phyloP scores from a whole-genome alignment of 2,329 filamentous ascomycete genomes.

The Intubia oerlemansii region DNA sequence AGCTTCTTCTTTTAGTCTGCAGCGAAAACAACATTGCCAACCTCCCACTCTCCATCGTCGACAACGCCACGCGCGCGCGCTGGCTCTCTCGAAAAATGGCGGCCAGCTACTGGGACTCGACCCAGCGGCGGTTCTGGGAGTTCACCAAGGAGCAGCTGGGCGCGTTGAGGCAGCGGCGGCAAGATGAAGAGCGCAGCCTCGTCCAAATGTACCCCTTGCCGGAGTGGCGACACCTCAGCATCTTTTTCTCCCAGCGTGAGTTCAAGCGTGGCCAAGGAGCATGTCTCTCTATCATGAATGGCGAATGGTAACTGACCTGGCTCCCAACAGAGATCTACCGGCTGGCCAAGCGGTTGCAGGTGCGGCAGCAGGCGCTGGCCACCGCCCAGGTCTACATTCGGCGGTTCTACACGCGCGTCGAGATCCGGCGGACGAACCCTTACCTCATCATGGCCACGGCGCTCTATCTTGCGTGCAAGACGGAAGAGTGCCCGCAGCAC shows the following conservation, averaged over 20 bases:
- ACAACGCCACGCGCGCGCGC: no score
- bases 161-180: conserved; percentile 52
- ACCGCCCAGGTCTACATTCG: conserved; percentile 92
- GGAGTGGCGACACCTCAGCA: conserved; percentile 61
- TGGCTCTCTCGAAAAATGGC: no score
- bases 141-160: conserved; percentile 68
- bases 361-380: conserved; percentile 80
- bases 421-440: conserved; percentile 81
- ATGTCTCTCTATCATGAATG: no score
- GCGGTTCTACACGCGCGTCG: conserved; percentile 77
- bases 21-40: no score
- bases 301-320: no score
- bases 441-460: conserved; percentile 87
- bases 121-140: conserved; percentile 76
- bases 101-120: conserved; percentile 92
- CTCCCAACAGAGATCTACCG: conserved; percentile 52
- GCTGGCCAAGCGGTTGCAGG: conserved; percentile 61
- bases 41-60: no score
- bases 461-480: conserved; percentile 89
- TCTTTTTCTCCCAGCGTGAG: no score
- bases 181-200: conserved; percentile 52
- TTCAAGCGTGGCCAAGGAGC: no score
- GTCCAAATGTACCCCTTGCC: conserved; percentile 67
- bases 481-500: conserved; percentile 93
- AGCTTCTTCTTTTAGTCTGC: no score